Evolutionary conservation across 176 grass and related monocot species (phyloP), one percentile per base, ranked within the genome.

Genomic region (Aegilops sharonensis): DNA sequence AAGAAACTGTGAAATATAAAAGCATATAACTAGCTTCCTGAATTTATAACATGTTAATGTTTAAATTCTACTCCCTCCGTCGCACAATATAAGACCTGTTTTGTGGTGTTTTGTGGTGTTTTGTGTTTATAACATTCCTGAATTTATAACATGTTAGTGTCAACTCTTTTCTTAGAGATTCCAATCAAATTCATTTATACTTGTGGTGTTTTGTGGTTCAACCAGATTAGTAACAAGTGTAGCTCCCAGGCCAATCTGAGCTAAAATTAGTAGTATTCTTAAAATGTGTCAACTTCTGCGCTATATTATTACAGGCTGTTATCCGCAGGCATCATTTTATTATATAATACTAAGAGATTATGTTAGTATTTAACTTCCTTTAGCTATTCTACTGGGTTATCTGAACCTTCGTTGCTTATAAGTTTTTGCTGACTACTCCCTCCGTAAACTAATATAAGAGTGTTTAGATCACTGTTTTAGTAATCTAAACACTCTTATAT

Each of bases 161-260:
- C 31, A 34, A 57, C 35, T 52, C 34, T 57, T 3, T 39, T 65
- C 6, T 61, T 82, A 5, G 18, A 37, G 23, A 57, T 54, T 86
- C 31, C 24, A 70, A 77, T 81, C n/a, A 24, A 62, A 61, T 50
- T 76, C 34, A 50, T 69, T 76, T 77, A 59, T 65, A 12, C n/a
- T 72, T 86, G 50, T 64, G n/a, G 0, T 42, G 27, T 71, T 82
- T 68, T 76, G 6, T 78, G 39, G 17, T 82, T 84, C 31, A 56
- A 62, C 64, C 21, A 64, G 6, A 79, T 79, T 70, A 66, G 14
- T 6, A 20, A 18, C 59, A 64, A 36, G 6, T 64, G 9, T 72
- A 47, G 21, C 3, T 85, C 15, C 59, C 69, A 77, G 65, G 47
- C 50, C 25, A 68, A 85, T 76, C 48, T 24, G 74, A 77, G 47